These are phyloP conservation scores for Zoysia matrella DNA, from an alignment of 202 grass and related monocot species.

Conservation along the genomic window DNA sequence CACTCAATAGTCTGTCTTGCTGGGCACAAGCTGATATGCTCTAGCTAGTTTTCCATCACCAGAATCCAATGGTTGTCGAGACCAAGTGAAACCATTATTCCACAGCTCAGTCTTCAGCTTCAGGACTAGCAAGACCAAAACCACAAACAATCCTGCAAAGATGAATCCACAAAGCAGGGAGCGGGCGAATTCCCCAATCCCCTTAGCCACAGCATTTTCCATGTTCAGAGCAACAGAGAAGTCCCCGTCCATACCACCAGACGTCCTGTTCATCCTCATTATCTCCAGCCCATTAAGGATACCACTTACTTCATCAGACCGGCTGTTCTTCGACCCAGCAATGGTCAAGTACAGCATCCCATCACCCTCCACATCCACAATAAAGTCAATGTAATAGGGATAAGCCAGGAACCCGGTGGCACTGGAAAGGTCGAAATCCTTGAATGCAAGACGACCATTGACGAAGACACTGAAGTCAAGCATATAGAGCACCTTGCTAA, in stretches of 20 bases:
- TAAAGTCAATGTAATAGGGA: slow-evolving; percentile 88
- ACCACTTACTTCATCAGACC: slow-evolving; percentile 53
- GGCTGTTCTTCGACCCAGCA: slow-evolving; percentile 55
- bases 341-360: slow-evolving; percentile 65
- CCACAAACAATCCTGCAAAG: slow-evolving; percentile 61
- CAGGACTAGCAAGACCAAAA: slow-evolving; percentile 64
- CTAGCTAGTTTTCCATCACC: slow-evolving; percentile 57
- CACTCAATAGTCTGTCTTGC: slow-evolving; percentile 62
- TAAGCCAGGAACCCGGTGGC: slow-evolving; percentile 62
- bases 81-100: slow-evolving; percentile 51
- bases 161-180: slow-evolving; percentile 74
- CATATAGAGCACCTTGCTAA: slow-evolving; percentile 69
- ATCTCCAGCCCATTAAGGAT: slow-evolving; percentile 93
- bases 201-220: slow-evolving; percentile 57
- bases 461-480: slow-evolving; percentile 85
- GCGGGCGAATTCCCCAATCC: slow-evolving; percentile 67
- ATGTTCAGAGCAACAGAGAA: slow-evolving; percentile 53
- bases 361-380: slow-evolving; percentile 58
- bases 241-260: slow-evolving; percentile 62
- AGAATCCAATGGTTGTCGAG: slow-evolving; percentile 50
- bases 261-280: slow-evolving; percentile 90
- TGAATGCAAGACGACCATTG: slow-evolving; percentile 65
- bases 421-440: slow-evolving; percentile 79
- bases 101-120: slow-evolving; percentile 64
- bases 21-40: slow-evolving; percentile 75